These are phyloP conservation scores for Epicoccum nigrum DNA, from an alignment of 2,329 filamentous ascomycete genomes.

Conservation along the genomic window DNA sequence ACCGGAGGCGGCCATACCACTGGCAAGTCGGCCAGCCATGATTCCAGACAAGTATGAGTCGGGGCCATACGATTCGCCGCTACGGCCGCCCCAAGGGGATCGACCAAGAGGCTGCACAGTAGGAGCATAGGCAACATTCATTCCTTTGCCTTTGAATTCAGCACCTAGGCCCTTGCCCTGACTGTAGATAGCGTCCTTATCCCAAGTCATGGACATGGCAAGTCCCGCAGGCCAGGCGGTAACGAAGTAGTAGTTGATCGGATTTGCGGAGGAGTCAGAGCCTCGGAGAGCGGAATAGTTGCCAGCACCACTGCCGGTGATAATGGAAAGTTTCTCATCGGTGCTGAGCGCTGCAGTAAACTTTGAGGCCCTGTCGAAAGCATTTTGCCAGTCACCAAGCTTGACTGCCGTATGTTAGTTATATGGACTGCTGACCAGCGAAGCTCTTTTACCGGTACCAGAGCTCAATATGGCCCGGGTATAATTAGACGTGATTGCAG, in stretches of 20 bases:
- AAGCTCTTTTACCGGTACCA: conserved; percentile 5
- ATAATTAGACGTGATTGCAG: conserved; percentile 12
- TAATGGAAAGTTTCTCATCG: conserved; percentile 48
- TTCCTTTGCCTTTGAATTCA: conserved; percentile 31
- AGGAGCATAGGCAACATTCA: conserved; percentile 32
- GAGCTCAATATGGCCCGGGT: conserved; percentile 12
- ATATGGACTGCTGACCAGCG: no score
- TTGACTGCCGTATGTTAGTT: conserved; percentile 7
- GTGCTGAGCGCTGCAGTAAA: conserved; percentile 47
- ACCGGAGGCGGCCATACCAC: conserved; percentile 18
- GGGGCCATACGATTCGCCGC: conserved; percentile 28
- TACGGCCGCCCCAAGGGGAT: conserved; percentile 29
- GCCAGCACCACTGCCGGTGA: conserved; percentile 27
- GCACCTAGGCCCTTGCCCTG: conserved; percentile 21
- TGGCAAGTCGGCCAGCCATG: conserved; percentile 12
- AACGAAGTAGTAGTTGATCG: conserved; percentile 24
- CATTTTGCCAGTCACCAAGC: conserved; percentile 24
- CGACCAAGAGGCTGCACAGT: conserved; percentile 35
- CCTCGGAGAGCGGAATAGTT: conserved; percentile 13
- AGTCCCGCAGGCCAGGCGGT: conserved; percentile 35
- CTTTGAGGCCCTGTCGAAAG: conserved; percentile 39
- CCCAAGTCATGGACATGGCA: conserved; percentile 35
- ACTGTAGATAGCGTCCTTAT: conserved; percentile 21
- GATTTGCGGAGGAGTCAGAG: conserved; percentile 17
- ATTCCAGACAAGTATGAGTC: conserved; percentile 29